Conservation (phyloP, 1,284 basidiomycete genomes). For the Cutaneotrichosporon cavernicola region DNA sequence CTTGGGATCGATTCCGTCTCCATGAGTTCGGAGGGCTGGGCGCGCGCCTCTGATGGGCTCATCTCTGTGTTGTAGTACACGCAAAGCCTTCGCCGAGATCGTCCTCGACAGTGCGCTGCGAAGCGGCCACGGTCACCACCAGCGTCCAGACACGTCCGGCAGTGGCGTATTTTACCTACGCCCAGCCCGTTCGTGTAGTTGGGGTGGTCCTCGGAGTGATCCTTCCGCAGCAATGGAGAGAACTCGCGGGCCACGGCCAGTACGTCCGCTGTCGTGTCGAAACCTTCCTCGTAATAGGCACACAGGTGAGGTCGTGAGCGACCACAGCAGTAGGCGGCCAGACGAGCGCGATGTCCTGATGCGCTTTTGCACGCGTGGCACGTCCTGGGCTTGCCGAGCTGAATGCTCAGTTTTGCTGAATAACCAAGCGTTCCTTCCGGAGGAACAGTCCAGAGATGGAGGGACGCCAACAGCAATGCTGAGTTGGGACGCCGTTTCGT, state of each 20-base stretch:
- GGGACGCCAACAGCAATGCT: neutral
- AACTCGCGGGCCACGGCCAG: neutral
- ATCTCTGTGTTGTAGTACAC: too few species aligned
- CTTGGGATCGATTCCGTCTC: neutral
- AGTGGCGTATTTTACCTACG: too few species aligned
- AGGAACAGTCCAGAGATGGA: neutral
- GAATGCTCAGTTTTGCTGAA: neutral
- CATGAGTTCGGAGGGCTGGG: too few species aligned
- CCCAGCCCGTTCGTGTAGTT: too few species aligned
- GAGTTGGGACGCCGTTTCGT: neutral
- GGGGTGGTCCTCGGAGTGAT: too few species aligned
- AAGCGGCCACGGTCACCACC: too few species aligned
- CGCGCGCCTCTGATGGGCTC: too few species aligned
- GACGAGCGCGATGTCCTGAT: conserved; percentile 6
- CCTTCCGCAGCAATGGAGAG: neutral
- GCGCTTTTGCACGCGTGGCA: neutral
- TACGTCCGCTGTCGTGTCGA: neutral
- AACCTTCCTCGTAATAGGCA: neutral
- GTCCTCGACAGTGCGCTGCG: too few species aligned
- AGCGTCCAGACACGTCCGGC: too few species aligned
- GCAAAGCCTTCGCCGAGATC: too few species aligned
- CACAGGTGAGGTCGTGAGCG: conserved; percentile 6
- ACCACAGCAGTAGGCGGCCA: conserved; percentile 15
- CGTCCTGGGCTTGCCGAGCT: neutral
- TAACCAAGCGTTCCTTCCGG: neutral